Base-by-base conservation (phyloP, 2,329 filamentous ascomycete species). In the Botrytis pseudocinerea region DNA sequence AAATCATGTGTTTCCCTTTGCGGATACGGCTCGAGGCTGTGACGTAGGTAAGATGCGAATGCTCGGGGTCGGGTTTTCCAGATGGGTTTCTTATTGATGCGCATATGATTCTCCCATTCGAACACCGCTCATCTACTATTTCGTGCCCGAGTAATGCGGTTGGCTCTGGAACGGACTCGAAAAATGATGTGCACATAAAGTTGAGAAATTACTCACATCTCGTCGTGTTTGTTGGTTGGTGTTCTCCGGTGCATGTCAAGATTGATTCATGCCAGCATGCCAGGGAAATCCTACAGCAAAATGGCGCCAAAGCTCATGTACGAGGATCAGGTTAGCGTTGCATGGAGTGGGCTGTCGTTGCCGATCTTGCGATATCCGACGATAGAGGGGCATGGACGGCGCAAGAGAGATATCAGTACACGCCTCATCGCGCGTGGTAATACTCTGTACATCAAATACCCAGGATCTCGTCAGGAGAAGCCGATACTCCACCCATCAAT, bases 1-100 rank as follows among this genome's bases (percentile, higher is more conserved):
- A n/a, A 57, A 68, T 68, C 48, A 68, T 68, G 65, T 40, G 65
- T 28, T 68, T 42, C 48, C 18, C 48, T 42, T 57, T 57, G 48
- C 48, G 48, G 64, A 57, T 68, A 68, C 57, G 64, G 35, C 64
- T 54, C 64, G 42, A 25, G n/a, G 16, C 14, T 51, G 64, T 68
- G 65, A 68, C 65, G 65, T 68, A 68, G 65, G 28, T 6, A 42
- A 57, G 22, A 42, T 42, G 46, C n/a, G 46, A 28, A 40, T 51
- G 64, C 35, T 28, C n/a, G 32, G 32, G 7, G 14, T 1, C 48
- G 63, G 46, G n/a, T 65, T n/a, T 42, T 42, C 44, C 44, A 22
- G 44, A 48, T 28, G 51, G 6, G 28, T 54, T 54, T 54, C 18
- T 54, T 18, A 18, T 48, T 35, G 44, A 38, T 40, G 12, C 8